Evolutionary conservation across 192 early-diverging fungal species (phyloP), one percentile per base, ranked within the genome.

Genomic region (Umbelopsis ramanniana): DNA sequence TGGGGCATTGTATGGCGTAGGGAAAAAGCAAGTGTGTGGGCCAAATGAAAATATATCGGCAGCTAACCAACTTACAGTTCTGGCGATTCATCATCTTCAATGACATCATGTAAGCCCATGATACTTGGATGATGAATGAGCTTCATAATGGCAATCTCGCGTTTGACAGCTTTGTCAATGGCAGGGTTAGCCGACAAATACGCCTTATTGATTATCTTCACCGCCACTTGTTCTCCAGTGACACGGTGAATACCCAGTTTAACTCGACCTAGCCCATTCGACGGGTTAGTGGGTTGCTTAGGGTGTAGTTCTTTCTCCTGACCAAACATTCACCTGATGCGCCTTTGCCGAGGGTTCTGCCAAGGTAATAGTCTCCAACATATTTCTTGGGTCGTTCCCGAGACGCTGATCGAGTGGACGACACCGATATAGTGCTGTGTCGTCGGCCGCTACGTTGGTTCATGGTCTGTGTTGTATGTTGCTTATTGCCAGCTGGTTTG

Each of bases 141-240:
- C 67, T 83, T 84, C 82, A 84, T 86, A 53, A 86, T 84, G 23
- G 85, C 82, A 69, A 86, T 86, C 72, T 86, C 85, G 11, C 85
- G 85, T 38, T 80, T 69, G 50, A 84, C 83, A 4, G 83, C 85
- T n/a, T 82, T 81, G 67, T 84, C 75, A 21, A 84, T 82, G 3
- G 82, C 85, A 12, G 85, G 80, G 38, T 84, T 78, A 38, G 82
- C 82, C 23, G 76, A 77, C 47, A 86, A 63, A 23, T 80, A 78
- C 6, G 85, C 78, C 66, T 86, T 86, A 21, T 78, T 80, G 33
- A 86, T 83, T 46, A 83, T 84, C 67, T 86, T 86, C 70, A 86
- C 79, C 2, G 83, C 85, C 1, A 83, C 84, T 37, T 85, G 82
- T 55, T 85, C 84, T 53, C 80, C 82, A 15, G 84, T 85, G 37